A percentile compares a stretch with the other conserved stretches of the same genome.
Evolutionary conservation across 441 rosid genomes (phyloP).

Genomic region (Populus hybrid): DNA sequence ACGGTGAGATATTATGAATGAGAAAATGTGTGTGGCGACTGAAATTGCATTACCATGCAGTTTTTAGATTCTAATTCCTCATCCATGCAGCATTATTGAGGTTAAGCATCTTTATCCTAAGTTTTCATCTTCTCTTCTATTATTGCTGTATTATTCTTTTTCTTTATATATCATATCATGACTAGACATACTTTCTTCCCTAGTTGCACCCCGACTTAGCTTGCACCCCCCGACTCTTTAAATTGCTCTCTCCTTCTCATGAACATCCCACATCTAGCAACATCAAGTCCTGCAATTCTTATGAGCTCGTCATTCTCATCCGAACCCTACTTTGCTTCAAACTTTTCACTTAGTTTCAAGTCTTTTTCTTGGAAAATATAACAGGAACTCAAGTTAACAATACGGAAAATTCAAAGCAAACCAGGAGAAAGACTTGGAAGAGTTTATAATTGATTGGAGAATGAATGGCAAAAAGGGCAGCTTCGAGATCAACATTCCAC

Average conservation of each 20-base stretch:
- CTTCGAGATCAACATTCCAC: slow-evolving; percentile 36
- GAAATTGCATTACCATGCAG: slow-evolving; percentile 26
- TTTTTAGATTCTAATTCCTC: slow-evolving; percentile 46
- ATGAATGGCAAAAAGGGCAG: slow-evolving; percentile 62
- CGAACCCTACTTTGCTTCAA: neutral
- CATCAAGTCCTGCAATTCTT: neutral
- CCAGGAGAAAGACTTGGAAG: slow-evolving; percentile 12
- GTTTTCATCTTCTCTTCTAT: slow-evolving; percentile 36
- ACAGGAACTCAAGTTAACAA: neutral
- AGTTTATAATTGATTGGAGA: slow-evolving; percentile 29
- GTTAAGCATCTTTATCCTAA: slow-evolving; percentile 57
- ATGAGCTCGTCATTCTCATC: slow-evolving; percentile 1
- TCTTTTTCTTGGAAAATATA: slow-evolving; percentile 4
- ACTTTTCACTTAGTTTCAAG: neutral
- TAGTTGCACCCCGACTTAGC: slow-evolving; percentile 36
- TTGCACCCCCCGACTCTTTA: slow-evolving; percentile 21
- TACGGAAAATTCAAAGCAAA: slow-evolving; percentile 21
- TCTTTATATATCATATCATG: slow-evolving; percentile 24
- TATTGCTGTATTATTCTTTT: slow-evolving; percentile 40
- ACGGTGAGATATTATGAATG: neutral
- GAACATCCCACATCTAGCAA: slow-evolving; percentile 8
- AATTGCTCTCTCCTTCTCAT: slow-evolving; percentile 17
- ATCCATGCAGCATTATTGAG: slow-evolving; percentile 51
- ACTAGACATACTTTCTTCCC: slow-evolving; percentile 37
- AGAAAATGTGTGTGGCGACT: slow-evolving; percentile 11